Evolutionary conservation across 352 stramenopile species (phyloP).

Genomic region (Elongisporangium anandrum): DNA sequence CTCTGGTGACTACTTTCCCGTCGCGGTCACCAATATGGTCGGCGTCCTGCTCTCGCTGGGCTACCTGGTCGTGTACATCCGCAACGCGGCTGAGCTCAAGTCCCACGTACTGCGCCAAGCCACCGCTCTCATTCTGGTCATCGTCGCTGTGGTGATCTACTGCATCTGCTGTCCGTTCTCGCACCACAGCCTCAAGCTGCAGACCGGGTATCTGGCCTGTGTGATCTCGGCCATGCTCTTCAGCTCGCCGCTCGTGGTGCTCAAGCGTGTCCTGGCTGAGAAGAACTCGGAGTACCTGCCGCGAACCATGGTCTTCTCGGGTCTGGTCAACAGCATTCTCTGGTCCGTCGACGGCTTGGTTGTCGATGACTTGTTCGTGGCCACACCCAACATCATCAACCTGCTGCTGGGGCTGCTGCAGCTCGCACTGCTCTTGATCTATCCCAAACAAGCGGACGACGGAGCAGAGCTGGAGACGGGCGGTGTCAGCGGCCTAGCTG

Average conservation of each 20-base stretch:
- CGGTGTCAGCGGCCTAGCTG: too few relatives aligned
- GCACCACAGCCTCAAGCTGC: not conserved
- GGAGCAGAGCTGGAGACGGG: not conserved
- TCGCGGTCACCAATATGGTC: slow-evolving; percentile 46
- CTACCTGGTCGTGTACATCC: slow-evolving; percentile 46
- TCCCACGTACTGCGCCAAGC: too few relatives aligned
- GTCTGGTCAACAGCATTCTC: slow-evolving; percentile 40
- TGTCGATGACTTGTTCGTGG: slow-evolving; percentile 37
- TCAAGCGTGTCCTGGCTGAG: slow-evolving; percentile 17
- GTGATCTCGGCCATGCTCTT: slow-evolving; percentile 21
- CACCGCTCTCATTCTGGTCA: too few relatives aligned
- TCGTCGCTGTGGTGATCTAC: not conserved
- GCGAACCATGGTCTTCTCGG: slow-evolving; percentile 43
- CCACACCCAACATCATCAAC: slow-evolving; percentile 33
- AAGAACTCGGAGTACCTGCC: slow-evolving; percentile 32
- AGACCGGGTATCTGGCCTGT: not conserved
- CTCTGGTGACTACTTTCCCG: slow-evolving; percentile 46
- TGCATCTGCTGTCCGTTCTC: not conserved
- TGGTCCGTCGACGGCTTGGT: slow-evolving; percentile 49
- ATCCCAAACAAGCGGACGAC: slow-evolving; percentile 1
- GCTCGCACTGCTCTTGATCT: slow-evolving; percentile 42
- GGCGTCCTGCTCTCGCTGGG: slow-evolving; percentile 31
- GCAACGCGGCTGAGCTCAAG: slow-evolving; percentile 3
- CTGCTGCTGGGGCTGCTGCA: slow-evolving; percentile 29
- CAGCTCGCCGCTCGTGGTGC: slow-evolving; percentile 30